Conservation (phyloP, 768 basidiomycete genomes). For the Mycena alexandri region DNA sequence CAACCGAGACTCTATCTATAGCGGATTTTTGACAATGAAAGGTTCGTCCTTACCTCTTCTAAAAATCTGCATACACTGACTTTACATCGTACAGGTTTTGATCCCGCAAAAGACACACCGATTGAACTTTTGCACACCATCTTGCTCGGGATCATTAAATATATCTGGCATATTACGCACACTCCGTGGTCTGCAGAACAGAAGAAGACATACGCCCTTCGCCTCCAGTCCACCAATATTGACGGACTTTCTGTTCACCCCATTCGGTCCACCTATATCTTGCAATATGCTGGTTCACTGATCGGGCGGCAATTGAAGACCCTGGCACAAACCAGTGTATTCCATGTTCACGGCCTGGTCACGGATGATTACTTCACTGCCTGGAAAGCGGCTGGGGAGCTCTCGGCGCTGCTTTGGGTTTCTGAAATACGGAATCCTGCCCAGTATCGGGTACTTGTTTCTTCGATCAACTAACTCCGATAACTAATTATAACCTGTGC, state of each 20-base stretch:
- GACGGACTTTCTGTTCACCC: constrained; percentile 46
- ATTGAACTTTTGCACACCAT: constrained; percentile 24
- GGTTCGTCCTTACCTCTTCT: background rate
- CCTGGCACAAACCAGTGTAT: constrained; percentile 50
- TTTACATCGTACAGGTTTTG: background rate
- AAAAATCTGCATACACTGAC: too few relatives aligned
- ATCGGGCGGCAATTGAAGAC: constrained; percentile 37
- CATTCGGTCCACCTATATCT: constrained; percentile 56
- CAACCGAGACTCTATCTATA: constrained; percentile 1
- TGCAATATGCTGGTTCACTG: constrained; percentile 57
- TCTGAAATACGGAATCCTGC: constrained; percentile 51
- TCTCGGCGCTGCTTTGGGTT: constrained; percentile 57
- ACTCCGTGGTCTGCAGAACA: constrained; percentile 7
- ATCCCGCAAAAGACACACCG: constrained; percentile 21
- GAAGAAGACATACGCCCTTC: constrained; percentile 3
- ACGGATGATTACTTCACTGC: constrained; percentile 40
- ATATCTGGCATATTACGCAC: constrained; percentile 51
- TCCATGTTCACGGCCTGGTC: constrained; percentile 53
- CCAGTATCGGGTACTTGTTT: constrained; percentile 47
- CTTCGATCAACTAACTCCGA: too few relatives aligned
- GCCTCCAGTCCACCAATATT: constrained; percentile 42
- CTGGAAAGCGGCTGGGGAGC: constrained; percentile 49
- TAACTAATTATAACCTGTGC: too few relatives aligned
- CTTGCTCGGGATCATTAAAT: constrained; percentile 49
- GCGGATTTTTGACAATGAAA: constrained; percentile 7